Evolutionary conservation across 2,329 filamentous ascomycete genomes (phyloP).

Genomic region (Alternaria sp.): DNA sequence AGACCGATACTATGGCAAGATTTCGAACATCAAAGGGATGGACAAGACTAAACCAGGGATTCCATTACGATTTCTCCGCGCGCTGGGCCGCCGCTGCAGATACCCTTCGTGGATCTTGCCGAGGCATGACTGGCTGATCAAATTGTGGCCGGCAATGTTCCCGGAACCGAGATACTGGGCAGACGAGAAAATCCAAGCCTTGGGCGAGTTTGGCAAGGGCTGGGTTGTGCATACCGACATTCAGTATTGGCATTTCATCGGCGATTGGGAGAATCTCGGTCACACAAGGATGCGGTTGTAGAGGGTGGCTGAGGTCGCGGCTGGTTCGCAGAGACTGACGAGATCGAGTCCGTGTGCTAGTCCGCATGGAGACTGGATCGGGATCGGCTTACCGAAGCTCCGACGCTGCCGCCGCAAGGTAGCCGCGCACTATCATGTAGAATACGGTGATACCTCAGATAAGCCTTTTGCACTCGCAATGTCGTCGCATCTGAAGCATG

Average conservation of each 20-base stretch:
- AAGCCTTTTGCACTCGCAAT: too few species aligned
- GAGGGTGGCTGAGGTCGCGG: not conserved
- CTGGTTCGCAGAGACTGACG: not conserved
- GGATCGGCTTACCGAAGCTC: not conserved
- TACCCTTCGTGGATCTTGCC: not conserved
- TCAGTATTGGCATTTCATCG: too few species aligned
- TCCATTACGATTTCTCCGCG: not conserved
- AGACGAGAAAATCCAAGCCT: not conserved
- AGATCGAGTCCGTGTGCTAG: not conserved
- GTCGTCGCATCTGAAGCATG: not conserved
- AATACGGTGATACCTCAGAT: too few species aligned
- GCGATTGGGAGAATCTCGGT: too few species aligned
- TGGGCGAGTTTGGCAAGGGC: not conserved
- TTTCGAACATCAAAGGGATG: not conserved
- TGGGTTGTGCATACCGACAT: not conserved
- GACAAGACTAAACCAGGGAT: not conserved
- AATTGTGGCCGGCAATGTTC: not conserved
- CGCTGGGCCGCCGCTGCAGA: not conserved
- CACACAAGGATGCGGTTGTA: not conserved
- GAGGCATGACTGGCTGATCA: not conserved
- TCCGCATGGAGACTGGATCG: not conserved
- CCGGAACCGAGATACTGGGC: not conserved
- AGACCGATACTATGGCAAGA: not conserved
- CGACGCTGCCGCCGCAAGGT: not conserved
- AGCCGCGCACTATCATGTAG: not conserved